Evolutionary conservation across 352 stramenopile genomes (phyloP), one percentile per base, ranked within the genome.

Genomic region (Pythium monospermum): DNA sequence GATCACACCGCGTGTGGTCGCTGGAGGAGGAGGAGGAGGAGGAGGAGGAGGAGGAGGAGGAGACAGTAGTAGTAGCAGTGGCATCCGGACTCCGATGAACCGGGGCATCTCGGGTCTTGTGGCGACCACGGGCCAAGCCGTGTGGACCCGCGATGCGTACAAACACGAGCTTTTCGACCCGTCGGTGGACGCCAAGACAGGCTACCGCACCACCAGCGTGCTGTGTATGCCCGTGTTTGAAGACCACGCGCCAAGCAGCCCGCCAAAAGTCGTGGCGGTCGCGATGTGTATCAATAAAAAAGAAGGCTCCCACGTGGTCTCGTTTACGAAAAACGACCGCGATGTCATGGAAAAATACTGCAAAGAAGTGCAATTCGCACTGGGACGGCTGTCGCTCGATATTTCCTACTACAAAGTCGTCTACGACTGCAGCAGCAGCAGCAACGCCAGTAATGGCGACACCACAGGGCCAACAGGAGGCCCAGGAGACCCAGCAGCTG

Each of bases 201-300:
- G 81, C 7, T 92, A 90, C 44, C 74, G 66, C 39, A 94, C 81
- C 1, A 85, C 74, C 12, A 87, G 72, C 49, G 69, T 90, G 6
- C 54, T 92, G 44, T 83, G 71, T 40, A 76, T 87, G 72, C 79
- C 81, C 5, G 66, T 94, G 13, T 80, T 85, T 49, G 76, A 88
- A 48, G 76, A 88, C 36, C 68, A 85, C 49, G 66, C 69, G 2
- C 54, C 69, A 3, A 67, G 57, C 18, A 64, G 66, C 11, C n/a
- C n/a, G n/a, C 64, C 67, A 0, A 86, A 86, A 37, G 71, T 81
- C 42, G 76, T 88, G 13, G 76, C 76, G 1, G 74, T 85, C 32
- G 74, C 76, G 15, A 87, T 96, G 75, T 91, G 88, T 50, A 93
- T 96, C 58, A 96, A 97, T 66, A 97, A 97, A 50, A 76, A 82